Evolutionary conservation across 192 early-diverging fungal species (phyloP).

Genomic region (Coemansia sp.): DNA sequence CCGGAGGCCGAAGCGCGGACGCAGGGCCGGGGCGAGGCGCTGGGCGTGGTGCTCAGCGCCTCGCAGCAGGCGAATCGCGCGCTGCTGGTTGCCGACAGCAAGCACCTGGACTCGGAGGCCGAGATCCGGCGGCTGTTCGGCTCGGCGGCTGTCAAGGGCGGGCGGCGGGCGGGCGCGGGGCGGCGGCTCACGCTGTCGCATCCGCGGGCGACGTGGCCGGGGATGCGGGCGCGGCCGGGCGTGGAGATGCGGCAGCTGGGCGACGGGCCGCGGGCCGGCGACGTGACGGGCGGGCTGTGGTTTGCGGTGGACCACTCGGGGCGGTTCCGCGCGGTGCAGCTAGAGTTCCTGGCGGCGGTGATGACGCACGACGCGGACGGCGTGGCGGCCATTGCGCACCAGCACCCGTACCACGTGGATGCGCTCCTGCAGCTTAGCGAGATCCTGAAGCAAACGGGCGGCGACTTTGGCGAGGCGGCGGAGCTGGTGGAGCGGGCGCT

Average conservation of each 20-base stretch:
- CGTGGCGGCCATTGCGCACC: constrained; percentile 60
- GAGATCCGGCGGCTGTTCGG: constrained; percentile 92
- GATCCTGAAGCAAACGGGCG: constrained; percentile 75
- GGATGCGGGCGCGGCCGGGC: constrained; percentile 43
- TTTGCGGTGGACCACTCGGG: constrained; percentile 69
- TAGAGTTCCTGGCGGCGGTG: constrained; percentile 69
- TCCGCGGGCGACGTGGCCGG: constrained; percentile 72
- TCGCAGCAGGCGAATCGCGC: constrained; percentile 42
- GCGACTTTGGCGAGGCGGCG: constrained; percentile 72
- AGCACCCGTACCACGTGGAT: constrained; percentile 88
- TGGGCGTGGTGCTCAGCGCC: constrained; percentile 19
- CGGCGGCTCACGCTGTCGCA: constrained; percentile 59
- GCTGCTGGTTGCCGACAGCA: constrained; percentile 53
- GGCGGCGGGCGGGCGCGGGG: neutral
- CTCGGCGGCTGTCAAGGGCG: constrained; percentile 63
- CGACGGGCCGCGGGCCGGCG: constrained; percentile 17
- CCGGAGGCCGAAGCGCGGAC: neutral
- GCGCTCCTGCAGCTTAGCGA: constrained; percentile 79
- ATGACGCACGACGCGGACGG: constrained; percentile 70
- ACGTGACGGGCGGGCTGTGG: constrained; percentile 26
- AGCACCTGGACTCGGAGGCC: constrained; percentile 72
- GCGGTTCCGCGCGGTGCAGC: constrained; percentile 70
- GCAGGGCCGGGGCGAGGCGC: constrained; percentile 11
- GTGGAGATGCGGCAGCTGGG: constrained; percentile 42
- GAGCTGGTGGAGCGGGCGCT: constrained; percentile 86